Conservation (phyloP, 129 eudicot genomes). For the Flaveria sonorensis region DNA sequence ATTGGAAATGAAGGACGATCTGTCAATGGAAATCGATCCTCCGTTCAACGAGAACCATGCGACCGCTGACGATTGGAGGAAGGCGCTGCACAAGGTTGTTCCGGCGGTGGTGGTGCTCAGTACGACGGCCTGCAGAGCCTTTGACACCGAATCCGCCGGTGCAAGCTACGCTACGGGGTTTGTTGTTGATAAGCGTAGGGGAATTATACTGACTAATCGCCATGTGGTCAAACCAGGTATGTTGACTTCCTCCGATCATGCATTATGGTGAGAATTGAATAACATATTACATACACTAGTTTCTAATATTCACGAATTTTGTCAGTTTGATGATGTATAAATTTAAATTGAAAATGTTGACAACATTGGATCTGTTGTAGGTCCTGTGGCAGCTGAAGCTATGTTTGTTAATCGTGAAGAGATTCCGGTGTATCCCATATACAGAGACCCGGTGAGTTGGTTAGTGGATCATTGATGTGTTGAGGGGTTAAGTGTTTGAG, state of each 20-base stretch:
- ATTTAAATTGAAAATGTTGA: too few species aligned
- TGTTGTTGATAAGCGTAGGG: conserved; percentile 83
- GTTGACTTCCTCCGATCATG: neutral
- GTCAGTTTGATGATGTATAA: too few species aligned
- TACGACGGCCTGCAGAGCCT: conserved; percentile 84
- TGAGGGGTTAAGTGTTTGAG: neutral
- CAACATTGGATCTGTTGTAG: conserved; percentile 33
- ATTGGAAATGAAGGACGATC: conserved; percentile 58
- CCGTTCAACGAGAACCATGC: conserved; percentile 58
- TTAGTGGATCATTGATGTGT: conserved; percentile 3
- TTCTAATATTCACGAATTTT: too few species aligned
- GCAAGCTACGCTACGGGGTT: conserved; percentile 92
- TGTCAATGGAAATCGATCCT: conserved; percentile 84
- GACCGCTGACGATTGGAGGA: conserved; percentile 92
- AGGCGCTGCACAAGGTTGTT: conserved; percentile 76
- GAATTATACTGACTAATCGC: conserved; percentile 90
- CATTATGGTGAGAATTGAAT: neutral
- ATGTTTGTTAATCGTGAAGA: conserved; percentile 98
- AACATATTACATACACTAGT: too few species aligned
- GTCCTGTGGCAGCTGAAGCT: conserved; percentile 98
- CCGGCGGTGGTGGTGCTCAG: conserved; percentile 97
- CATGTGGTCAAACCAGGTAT: conserved; percentile 96
- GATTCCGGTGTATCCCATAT: conserved; percentile 77
- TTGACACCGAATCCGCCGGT: conserved; percentile 88
- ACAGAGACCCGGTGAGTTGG: conserved; percentile 91